Conservation (phyloP, 495 filamentous ascomycete genomes). For the Sabuloglossum arenarium region DNA sequence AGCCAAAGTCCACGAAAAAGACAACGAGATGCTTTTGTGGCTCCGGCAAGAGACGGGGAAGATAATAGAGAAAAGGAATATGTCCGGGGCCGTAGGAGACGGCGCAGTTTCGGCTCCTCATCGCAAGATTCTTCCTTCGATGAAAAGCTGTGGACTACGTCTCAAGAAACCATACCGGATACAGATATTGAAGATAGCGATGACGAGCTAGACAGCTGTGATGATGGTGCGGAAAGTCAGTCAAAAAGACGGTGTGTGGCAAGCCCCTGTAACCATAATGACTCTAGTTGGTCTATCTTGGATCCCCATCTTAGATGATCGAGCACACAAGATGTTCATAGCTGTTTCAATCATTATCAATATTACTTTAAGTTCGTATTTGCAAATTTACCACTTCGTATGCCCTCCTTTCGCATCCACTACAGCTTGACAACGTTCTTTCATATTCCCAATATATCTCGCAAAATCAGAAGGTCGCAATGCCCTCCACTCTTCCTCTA, state of each 20-base stretch:
- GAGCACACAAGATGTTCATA: background rate
- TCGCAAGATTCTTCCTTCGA: background rate
- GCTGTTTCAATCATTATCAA: background rate
- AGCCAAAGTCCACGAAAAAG: background rate
- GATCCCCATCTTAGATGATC: background rate
- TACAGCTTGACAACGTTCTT: conserved; percentile 13
- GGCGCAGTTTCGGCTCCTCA: background rate
- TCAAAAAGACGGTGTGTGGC: background rate
- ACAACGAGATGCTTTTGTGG: background rate
- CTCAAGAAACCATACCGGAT: background rate
- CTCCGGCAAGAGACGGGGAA: background rate
- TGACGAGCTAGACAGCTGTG: background rate
- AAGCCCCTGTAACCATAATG: background rate
- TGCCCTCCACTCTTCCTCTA: conserved; percentile 13
- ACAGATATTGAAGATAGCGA: background rate
- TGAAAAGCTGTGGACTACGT: background rate
- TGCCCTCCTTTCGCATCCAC: conserved; percentile 14
- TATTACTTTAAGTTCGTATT: background rate
- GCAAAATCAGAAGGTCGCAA: conserved; percentile 7
- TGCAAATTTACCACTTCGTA: conserved; percentile 14
- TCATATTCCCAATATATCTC: conserved; percentile 12
- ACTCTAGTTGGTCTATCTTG: background rate
- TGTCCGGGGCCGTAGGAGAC: background rate
- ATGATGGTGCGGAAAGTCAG: background rate
- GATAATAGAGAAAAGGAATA: background rate